These are phyloP conservation scores for Silene noctiflora DNA, from an alignment of 179 eudicot species.

Conservation along the genomic window DNA sequence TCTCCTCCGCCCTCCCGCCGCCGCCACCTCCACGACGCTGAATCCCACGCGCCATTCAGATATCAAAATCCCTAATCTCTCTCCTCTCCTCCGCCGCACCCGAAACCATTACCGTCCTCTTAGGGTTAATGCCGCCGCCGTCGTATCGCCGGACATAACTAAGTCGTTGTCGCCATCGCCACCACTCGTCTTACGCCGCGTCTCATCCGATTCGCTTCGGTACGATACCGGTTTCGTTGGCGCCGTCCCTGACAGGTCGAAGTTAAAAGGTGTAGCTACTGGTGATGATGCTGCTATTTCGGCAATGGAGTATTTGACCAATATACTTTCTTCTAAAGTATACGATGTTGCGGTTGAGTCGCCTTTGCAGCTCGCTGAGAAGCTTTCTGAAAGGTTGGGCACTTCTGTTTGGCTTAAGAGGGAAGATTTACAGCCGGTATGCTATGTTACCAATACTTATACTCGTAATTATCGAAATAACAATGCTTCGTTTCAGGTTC, in stretches of 20 bases:
- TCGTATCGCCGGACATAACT: slow-evolving; percentile 1
- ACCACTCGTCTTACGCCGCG: slow-evolving; percentile 20
- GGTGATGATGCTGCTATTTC: slow-evolving; percentile 23
- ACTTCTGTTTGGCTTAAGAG: slow-evolving; percentile 70
- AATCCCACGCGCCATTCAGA: neutral
- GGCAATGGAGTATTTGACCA: slow-evolving; percentile 61
- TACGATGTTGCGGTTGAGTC: slow-evolving; percentile 78
- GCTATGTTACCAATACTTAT: neutral
- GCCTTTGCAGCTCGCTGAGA: slow-evolving; percentile 75
- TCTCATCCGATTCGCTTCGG: slow-evolving; percentile 56
- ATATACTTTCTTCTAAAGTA: slow-evolving; percentile 67
- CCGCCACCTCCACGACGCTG: neutral
- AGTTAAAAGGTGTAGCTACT: neutral
- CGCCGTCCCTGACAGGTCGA: slow-evolving; percentile 38
- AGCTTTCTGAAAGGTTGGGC: slow-evolving; percentile 64
- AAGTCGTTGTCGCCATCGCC: neutral
- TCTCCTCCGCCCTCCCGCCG: slow-evolving; percentile 13
- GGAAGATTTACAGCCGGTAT: slow-evolving; percentile 35
- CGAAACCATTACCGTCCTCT: neutral
- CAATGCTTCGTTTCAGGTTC: no score
- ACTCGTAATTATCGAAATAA: no score
- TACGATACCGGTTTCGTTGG: slow-evolving; percentile 62
- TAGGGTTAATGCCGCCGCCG: slow-evolving; percentile 6
- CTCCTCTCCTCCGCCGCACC: neutral
- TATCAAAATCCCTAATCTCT: neutral